These are phyloP conservation scores for Dovyalis caffra DNA, from an alignment of 345 rosid species.

Conservation along the genomic window DNA sequence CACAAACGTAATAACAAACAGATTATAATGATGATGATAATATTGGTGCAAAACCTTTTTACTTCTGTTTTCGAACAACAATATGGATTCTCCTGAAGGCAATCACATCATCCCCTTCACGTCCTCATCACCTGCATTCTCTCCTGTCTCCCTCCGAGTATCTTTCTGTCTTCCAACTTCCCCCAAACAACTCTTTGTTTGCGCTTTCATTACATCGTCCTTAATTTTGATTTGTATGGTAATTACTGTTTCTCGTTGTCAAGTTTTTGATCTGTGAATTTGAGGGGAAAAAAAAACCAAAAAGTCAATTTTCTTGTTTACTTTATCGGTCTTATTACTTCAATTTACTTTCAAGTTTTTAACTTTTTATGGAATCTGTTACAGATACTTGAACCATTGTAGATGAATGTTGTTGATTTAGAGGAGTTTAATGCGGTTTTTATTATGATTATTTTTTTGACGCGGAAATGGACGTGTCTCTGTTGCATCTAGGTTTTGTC, in stretches of 20 bases:
- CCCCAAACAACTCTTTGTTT: not conserved
- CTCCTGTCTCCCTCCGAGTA: conserved; percentile 15
- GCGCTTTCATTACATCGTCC: not conserved
- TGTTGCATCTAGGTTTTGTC: not conserved
- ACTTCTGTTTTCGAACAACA: not conserved
- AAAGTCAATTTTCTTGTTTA: not conserved
- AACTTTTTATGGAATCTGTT: not conserved
- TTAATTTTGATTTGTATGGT: too few species aligned
- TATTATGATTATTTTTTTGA: not conserved
- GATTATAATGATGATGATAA: not conserved
- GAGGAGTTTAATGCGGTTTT: not conserved
- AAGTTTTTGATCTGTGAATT: not conserved
- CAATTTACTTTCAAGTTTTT: not conserved
- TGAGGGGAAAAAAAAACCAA: not conserved
- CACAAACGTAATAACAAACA: too few species aligned
- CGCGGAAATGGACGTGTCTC: not conserved
- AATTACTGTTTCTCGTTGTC: not conserved
- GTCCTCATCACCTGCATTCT: not conserved
- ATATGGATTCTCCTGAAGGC: conserved; percentile 23
- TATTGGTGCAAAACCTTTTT: not conserved
- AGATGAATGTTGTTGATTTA: too few species aligned
- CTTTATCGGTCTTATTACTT: too few species aligned
- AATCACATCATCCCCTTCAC: conserved; percentile 5
- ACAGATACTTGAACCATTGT: not conserved
- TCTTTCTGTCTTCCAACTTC: not conserved